Base-by-base conservation (phyloP, 352 stramenopile species). In the Phytophthora ramorum region DNA sequence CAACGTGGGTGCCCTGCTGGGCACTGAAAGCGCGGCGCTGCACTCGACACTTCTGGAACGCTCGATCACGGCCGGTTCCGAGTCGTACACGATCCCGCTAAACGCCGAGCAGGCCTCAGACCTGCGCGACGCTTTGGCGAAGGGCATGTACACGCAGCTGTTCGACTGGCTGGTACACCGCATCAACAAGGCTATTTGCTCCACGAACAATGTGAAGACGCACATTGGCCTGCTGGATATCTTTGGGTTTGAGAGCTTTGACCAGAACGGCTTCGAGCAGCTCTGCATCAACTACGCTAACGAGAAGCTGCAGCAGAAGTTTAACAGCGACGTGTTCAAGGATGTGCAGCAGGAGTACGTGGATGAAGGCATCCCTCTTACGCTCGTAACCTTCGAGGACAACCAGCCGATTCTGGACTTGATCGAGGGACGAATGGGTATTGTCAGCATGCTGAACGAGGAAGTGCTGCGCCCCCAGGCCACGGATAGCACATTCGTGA, bases 131-230 rank as follows among this genome's bases (percentile, higher is more conserved):
- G 93, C 96, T 5, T 79, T 99, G 34, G 95, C 96, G n/a, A 99
- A 99, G 82, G 82, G 96, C 30, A 90, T 98, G 44, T 99, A 99
- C 79, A 97, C 89, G 7, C 92, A 95, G 69, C 70, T 99, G 7
- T 99, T 99, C 69, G 78, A 98, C 58, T 99, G 96, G 96, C 81
- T 99, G 28, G 95, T 99, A 54, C 80, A 94, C 68, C 77, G 81
- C 34, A 85, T 92, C 52, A 93, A 93, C 79, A 82, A 82, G 61
- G 79, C 85, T 16, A 92, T 93, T 55, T 91, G 83, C 73, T 88
- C 83, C 5, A 91, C 79, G n/a, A 75, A 73, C 56, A 89, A 89
- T 48, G 81, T 90, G 44, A 73, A 87, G 71, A 82, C 75, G 16
- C 83, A 92, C 73, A 98, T 98, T 67, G 90, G 92, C 58, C 71